phyloP scores from a whole-genome alignment of 2,329 filamentous ascomycete species.

The Teratosphaeria epicoccoides region DNA sequence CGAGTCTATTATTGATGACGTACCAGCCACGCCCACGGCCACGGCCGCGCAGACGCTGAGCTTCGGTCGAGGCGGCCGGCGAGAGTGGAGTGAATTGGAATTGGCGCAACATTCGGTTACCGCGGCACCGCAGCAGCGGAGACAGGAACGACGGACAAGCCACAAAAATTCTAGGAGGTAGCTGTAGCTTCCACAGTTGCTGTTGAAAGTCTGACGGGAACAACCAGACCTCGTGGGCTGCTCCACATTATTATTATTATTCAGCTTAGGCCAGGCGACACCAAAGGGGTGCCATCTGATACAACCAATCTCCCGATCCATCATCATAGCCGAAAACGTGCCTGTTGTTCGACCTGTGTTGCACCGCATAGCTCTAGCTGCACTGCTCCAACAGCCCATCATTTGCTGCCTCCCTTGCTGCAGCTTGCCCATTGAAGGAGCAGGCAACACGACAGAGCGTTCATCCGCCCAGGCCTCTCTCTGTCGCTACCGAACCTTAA shows the following conservation, averaged over 20 bases:
- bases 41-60: too few species aligned
- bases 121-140: too few species aligned
- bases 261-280: neutral
- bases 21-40: too few species aligned
- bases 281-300: neutral
- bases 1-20: neutral
- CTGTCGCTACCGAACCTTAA: neutral
- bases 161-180: too few species aligned
- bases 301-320: neutral
- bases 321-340: neutral
- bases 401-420: neutral
- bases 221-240: neutral
- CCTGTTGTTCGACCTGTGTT: neutral
- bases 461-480: neutral
- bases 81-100: too few species aligned
- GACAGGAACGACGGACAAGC: too few species aligned
- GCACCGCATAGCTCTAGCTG: neutral
- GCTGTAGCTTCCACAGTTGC: too few species aligned
- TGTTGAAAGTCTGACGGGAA: too few species aligned
- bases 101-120: too few species aligned
- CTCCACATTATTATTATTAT: too few species aligned
- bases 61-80: too few species aligned
- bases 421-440: neutral
- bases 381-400: neutral
- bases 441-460: neutral